Conservation (phyloP, 305 asterid genomes). For the Fraxinus nigra region DNA sequence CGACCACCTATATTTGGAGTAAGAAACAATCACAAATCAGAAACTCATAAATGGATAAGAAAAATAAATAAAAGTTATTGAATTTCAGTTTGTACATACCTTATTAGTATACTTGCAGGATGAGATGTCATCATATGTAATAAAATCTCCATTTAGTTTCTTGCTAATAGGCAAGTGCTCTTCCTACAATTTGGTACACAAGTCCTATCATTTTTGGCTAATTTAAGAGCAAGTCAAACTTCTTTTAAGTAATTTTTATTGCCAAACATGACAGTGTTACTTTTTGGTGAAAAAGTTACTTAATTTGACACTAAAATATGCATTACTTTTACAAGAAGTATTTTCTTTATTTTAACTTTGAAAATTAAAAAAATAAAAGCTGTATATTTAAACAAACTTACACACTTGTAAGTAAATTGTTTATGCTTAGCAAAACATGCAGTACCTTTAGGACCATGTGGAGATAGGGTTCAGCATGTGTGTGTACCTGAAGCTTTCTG, state of each 20-base stretch:
- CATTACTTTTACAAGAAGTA: background rate
- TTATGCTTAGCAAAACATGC: background rate
- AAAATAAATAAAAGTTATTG: background rate
- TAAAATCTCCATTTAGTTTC: slow-evolving; percentile 35
- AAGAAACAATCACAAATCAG: background rate
- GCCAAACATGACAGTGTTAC: background rate
- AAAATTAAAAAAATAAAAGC: too few relatives aligned
- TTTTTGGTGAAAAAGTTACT: background rate
- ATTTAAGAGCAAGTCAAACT: background rate
- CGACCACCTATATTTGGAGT: slow-evolving; percentile 44
- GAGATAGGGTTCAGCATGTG: background rate
- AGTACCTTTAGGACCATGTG: background rate
- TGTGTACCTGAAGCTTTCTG: slow-evolving; percentile 41
- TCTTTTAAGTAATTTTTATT: background rate
- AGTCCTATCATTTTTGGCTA: background rate
- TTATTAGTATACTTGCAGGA: slow-evolving; percentile 42
- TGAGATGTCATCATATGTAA: slow-evolving; percentile 43
- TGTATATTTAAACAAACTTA: too few relatives aligned
- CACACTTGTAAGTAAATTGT: background rate
- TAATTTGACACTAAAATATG: background rate
- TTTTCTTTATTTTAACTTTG: background rate
- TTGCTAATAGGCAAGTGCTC: slow-evolving; percentile 37
- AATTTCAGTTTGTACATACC: slow-evolving; percentile 23
- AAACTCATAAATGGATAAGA: background rate
- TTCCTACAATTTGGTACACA: slow-evolving; percentile 24